phyloP scores from a whole-genome alignment of 208 protist genomes.

The Strigomonas culicis region DNA sequence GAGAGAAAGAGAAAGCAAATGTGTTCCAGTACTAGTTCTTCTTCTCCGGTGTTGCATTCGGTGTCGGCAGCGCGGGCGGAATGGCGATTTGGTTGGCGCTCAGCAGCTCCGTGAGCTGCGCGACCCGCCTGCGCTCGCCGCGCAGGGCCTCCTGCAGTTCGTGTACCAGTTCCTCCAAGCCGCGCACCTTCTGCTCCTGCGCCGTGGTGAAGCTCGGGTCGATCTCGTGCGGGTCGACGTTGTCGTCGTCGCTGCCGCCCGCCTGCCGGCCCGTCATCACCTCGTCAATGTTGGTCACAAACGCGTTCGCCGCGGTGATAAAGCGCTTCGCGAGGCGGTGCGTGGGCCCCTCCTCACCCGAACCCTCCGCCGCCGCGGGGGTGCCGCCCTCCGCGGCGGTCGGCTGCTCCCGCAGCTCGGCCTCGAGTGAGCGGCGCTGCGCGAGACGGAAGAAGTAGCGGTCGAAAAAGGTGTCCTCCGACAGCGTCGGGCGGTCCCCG shows the following conservation, averaged over 20 bases:
- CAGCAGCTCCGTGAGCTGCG: conserved; percentile 29
- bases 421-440: conserved; percentile 41
- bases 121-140: conserved; percentile 21
- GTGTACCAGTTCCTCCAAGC: conserved; percentile 52
- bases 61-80: conserved; percentile 13
- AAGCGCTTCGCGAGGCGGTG: conserved; percentile 39
- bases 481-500: conserved; percentile 12
- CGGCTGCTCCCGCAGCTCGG: conserved; percentile 19
- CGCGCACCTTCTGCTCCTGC: neutral
- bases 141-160: conserved; percentile 57
- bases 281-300: conserved; percentile 41
- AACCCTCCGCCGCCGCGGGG: neutral
- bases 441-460: conserved; percentile 85
- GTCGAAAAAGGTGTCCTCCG: conserved; percentile 75
- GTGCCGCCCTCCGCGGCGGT: neutral
- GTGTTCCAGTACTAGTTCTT: neutral
- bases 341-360: conserved; percentile 7
- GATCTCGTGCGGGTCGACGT: conserved; percentile 12
- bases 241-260: conserved; percentile 22
- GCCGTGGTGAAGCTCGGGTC: neutral
- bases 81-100: conserved; percentile 21
- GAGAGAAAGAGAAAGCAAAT: conserved; percentile 1
- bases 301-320: conserved; percentile 31
- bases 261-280: conserved; percentile 28
- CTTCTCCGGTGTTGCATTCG: neutral